Base-by-base conservation (phyloP, 139 green algal genomes). In the Micractinium sp. region DNA sequence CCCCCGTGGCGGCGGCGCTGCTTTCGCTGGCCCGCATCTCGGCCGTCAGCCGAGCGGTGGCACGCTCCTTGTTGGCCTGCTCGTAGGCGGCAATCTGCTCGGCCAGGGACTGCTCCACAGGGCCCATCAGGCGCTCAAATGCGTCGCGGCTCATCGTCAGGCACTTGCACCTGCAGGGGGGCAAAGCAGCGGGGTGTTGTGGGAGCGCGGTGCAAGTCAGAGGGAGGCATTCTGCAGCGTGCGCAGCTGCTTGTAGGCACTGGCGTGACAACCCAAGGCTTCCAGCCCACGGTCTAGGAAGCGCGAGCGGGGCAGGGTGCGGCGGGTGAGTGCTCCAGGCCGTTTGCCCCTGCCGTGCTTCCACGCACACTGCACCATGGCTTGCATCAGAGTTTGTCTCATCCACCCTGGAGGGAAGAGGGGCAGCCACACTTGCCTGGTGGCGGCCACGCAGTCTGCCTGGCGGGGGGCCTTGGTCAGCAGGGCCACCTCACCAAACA, bases 71-170 rank as follows among this genome's bases (percentile, higher is more conserved):
- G 71, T 95, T 94, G 66, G 92, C 25, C 29, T 81, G 69, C 5
- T 75, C 56, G 88, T 95, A 95, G 25, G 91, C 86, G 13, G 88
- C 77, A 9, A 96, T 90, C 81, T 92, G 85, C 47, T 90, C 69
- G 0, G 81, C 71, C 76, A 96, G 87, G 12, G 91, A 86, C 33
- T 90, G 53, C 92, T 95, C 93, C 39, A 90, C 90, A 0, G 94
- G 93, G 1, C 94, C 94, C 92, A 95, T 95, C 38, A 96, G 80
- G 25, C 94, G 88, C 91, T 96, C 94, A 85, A 96, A 96, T 0
- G 94, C 91, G 56, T 93, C 92, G 9, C 93, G 81, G 29, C 73
- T 80, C 92, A 96, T 83, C 14, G 93, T 85, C 85, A 96, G 90
- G 53, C 82, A 85, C 81, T 89, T 85, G 75, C 31, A 81, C 66